Evolutionary conservation across 768 basidiomycete genomes (phyloP).

Genomic region (Mrakia hoshinonis): DNA sequence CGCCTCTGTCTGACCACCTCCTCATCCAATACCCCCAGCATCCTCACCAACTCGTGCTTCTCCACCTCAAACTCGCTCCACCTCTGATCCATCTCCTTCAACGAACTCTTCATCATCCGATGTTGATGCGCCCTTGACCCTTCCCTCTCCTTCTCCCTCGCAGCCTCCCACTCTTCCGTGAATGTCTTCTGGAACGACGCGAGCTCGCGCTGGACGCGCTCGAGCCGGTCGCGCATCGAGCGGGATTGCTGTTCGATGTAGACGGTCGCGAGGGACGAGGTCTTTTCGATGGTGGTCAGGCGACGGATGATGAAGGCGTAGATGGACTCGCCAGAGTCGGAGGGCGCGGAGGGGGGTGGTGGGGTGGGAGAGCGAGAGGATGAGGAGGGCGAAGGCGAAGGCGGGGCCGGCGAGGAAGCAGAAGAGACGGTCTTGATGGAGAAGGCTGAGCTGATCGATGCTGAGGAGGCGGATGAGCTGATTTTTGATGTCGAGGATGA

Average conservation of each 20-base stretch:
- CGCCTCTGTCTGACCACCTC: conserved; percentile 19
- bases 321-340: conserved; percentile 66
- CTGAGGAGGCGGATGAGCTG: not conserved
- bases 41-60: conserved; percentile 2
- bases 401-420: conserved; percentile 29
- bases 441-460: not conserved
- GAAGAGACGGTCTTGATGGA: not conserved
- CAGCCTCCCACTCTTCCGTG: conserved; percentile 30
- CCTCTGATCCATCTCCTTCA: not conserved
- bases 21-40: conserved; percentile 2
- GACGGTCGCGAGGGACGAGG: conserved; percentile 69
- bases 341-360: conserved; percentile 23
- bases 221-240: conserved; percentile 64
- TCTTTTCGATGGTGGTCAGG: conserved; percentile 70
- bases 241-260: conserved; percentile 86
- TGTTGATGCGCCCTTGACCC: conserved; percentile 26
- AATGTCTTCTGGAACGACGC: conserved; percentile 32
- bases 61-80: conserved; percentile 17
- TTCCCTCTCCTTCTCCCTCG: conserved; percentile 36
- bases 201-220: conserved; percentile 36
- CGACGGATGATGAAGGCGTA: conserved; percentile 95
- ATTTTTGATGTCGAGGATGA: conserved; percentile 15
- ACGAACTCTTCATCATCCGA: conserved; percentile 7
- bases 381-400: conserved; percentile 33
- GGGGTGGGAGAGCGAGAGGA: conserved; percentile 28